Conservation (phyloP, 805 yeast species). For the Cyberlindnera samutprakarnensis region DNA sequence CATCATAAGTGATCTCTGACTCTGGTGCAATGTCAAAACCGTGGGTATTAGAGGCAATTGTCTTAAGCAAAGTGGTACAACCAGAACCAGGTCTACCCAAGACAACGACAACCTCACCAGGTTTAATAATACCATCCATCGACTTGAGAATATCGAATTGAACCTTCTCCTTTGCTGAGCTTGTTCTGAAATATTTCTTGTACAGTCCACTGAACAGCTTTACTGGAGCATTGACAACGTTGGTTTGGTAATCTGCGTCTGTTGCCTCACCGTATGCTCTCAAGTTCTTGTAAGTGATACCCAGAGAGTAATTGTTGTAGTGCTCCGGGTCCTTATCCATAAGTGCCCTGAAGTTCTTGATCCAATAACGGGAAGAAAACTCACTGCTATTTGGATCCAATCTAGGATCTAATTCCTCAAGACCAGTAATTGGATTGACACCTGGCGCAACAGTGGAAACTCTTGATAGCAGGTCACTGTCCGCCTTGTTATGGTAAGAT, state of each 20-base stretch:
- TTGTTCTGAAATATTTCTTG: slow-evolving; percentile 13
- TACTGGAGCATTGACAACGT: slow-evolving; percentile 38
- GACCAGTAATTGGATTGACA: slow-evolving; percentile 25
- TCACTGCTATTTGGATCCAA: slow-evolving; percentile 52
- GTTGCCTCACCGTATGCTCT: slow-evolving; percentile 54
- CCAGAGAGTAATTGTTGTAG: slow-evolving; percentile 48
- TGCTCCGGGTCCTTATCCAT: slow-evolving; percentile 50
- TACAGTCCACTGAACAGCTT: slow-evolving; percentile 15
- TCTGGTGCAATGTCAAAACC: slow-evolving; percentile 43
- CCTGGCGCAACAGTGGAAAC: slow-evolving; percentile 29
- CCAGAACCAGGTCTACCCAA: slow-evolving; percentile 78
- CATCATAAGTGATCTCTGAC: slow-evolving; percentile 40
- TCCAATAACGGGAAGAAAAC: slow-evolving; percentile 57
- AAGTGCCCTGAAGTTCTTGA: slow-evolving; percentile 47
- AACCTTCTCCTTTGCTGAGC: slow-evolving; percentile 18
- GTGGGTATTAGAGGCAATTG: slow-evolving; percentile 47
- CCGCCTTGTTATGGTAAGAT: too few species aligned
- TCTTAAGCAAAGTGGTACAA: slow-evolving; percentile 53
- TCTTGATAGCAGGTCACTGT: too few species aligned
- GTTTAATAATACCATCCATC: slow-evolving; percentile 48
- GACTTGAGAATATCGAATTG: slow-evolving; percentile 40
- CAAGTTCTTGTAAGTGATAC: slow-evolving; percentile 51
- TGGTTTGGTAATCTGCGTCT: slow-evolving; percentile 60
- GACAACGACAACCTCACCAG: slow-evolving; percentile 67
- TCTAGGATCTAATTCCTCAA: slow-evolving; percentile 29